Conservation (phyloP, 208 protist genomes). For the Leptomonas pyrrhocoris region DNA sequence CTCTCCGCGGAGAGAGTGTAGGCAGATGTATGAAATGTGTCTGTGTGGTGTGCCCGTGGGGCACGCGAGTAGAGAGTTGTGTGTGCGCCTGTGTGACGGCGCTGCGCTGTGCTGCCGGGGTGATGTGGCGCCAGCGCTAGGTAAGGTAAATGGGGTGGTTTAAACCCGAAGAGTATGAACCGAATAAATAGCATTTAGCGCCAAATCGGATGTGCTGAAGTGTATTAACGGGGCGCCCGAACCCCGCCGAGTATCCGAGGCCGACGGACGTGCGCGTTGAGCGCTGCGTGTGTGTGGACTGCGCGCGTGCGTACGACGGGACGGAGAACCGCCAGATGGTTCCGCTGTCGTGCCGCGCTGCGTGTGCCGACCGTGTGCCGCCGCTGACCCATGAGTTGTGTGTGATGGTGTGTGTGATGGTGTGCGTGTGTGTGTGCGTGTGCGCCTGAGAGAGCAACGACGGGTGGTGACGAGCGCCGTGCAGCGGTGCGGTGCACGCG, state of each 20-base stretch:
- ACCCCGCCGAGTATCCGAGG: too few species aligned
- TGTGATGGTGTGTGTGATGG: conserved; percentile 11
- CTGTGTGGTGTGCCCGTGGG: conserved; percentile 12
- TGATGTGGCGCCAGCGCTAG: not conserved
- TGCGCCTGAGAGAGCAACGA: not conserved
- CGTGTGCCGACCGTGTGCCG: not conserved
- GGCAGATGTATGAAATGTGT: conserved; percentile 1
- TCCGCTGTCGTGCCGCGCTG: conserved; percentile 2
- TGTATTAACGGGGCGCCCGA: too few species aligned
- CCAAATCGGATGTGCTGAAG: not conserved
- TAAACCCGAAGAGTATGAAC: not conserved
- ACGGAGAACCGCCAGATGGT: conserved; percentile 12
- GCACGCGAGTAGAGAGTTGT: not conserved
- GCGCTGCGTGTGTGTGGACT: conserved; percentile 1
- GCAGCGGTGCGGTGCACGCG: not conserved
- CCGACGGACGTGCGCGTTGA: not conserved
- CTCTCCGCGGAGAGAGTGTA: not conserved
- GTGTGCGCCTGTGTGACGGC: too few species aligned
- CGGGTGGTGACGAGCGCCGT: conserved; percentile 1
- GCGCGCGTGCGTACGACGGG: not conserved
- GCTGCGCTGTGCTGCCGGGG: not conserved
- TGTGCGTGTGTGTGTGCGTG: not conserved
- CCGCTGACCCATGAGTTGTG: conserved; percentile 6
- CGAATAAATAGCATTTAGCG: not conserved
- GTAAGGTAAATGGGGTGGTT: not conserved